Evolutionary conservation across 108 stramenopile species (phyloP), one percentile per base, ranked within the genome.

Genomic region (Cylindrotheca fusiformis): DNA sequence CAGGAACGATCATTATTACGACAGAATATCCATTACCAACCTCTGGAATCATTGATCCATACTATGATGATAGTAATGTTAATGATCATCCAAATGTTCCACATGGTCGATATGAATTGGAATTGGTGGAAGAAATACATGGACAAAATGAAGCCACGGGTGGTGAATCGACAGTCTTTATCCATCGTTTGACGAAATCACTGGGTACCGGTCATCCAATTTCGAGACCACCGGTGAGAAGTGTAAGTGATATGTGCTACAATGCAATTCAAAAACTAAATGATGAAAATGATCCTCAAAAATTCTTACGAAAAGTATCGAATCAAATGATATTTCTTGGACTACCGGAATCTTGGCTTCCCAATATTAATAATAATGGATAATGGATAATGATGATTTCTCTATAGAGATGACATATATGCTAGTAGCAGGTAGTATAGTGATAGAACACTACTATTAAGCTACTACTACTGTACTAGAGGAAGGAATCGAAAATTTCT

Each of bases 1-100:
- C 85, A 12, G 90, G 90, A 20, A 81, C 85, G 14, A 78, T 91
- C 21, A 69, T 91, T 27, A 84, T 91, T 20, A 88, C 90, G 14
- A 91, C 90, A 2, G 90, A 91, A 53, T 86, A 78, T 55, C 75
- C 63, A 27, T 55, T 91, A 12, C 69, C 74, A 44, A 10, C 21
- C 14, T 54, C 55, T 17, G 69, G 69, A 21, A 26, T 10, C 17
- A 45, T 71, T 20, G 27, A 36, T 18, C 58, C 57, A 20, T n/a
- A 44, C 3, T 50, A 78, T 31, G 62, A 65, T 48, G 65, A 75
- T 26, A 14, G 14, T 41, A 14, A 10, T 41, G 18, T 71, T 44
- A 51, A 61, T 4, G 77, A 68, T 62, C 85, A 90, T 70, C 60
- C 65, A 4, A 53, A 55, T 24, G 68, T 83, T 54, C 81, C 88